A percentile compares a stretch with the other conserved stretches of the same genome.
These are phyloP conservation scores for Candida alai DNA, from an alignment of 805 yeast genomes.

Conservation along the genomic window DNA sequence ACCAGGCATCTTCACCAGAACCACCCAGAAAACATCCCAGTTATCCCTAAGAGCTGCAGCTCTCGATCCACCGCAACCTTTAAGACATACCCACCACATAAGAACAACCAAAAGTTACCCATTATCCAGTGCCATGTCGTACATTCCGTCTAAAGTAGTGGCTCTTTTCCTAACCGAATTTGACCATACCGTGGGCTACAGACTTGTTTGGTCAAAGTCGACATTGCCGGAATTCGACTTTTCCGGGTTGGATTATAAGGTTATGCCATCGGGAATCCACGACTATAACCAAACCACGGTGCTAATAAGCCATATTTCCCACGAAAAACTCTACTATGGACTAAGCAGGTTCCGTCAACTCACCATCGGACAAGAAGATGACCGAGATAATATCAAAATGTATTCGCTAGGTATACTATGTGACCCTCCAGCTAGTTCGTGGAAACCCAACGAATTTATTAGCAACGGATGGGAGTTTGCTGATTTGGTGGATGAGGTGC, in stretches of 20 bases:
- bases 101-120: too few species aligned
- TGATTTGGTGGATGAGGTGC: slow-evolving; percentile 21
- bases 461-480: slow-evolving; percentile 38
- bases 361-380: slow-evolving; percentile 6
- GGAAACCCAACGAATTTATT: slow-evolving; percentile 36
- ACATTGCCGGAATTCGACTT: slow-evolving; percentile 14
- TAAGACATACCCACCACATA: too few species aligned
- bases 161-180: slow-evolving; percentile 34
- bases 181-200: slow-evolving; percentile 33
- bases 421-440: slow-evolving; percentile 21
- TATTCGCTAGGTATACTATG: slow-evolving; percentile 36
- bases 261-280: slow-evolving; percentile 41
- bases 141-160: slow-evolving; percentile 24
- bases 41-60: too few species aligned
- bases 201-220: slow-evolving; percentile 33
- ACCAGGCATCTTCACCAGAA: too few species aligned
- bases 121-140: slow-evolving; percentile 2
- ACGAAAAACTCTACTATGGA: slow-evolving; percentile 30
- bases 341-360: slow-evolving; percentile 29
- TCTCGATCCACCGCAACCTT: too few species aligned
- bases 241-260: slow-evolving; percentile 35
- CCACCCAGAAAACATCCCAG: too few species aligned
- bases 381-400: slow-evolving; percentile 33
- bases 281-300: slow-evolving; percentile 27
- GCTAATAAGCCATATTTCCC: slow-evolving; percentile 25